Conservation (phyloP, 2,329 filamentous ascomycete genomes). For the Penicillium brasilianum region DNA sequence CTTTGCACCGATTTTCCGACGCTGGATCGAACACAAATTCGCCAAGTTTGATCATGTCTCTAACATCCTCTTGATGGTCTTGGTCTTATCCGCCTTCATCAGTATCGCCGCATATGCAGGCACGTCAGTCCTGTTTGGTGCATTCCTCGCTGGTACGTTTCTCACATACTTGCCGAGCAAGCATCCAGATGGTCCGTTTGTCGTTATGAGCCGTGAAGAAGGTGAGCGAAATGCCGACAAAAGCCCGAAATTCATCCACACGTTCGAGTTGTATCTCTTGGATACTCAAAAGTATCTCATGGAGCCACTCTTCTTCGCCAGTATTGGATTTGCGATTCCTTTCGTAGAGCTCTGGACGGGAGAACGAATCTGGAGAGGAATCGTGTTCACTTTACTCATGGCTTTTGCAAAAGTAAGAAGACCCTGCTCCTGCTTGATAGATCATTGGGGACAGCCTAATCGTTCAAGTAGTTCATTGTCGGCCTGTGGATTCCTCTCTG, state of each 20-base stretch:
- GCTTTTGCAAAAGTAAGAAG: constrained; percentile 34
- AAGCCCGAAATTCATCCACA: constrained; percentile 46
- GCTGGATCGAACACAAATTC: constrained; percentile 42
- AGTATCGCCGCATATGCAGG: constrained; percentile 44
- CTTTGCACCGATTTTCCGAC: constrained; percentile 46
- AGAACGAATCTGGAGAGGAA: constrained; percentile 38
- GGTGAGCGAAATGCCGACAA: constrained; percentile 41
- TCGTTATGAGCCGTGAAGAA: constrained; percentile 41
- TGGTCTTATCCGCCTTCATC: constrained; percentile 40
- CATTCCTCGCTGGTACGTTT: constrained; percentile 45
- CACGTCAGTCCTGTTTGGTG: constrained; percentile 47
- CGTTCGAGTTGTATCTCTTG: constrained; percentile 46
- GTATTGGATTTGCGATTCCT: constrained; percentile 41
- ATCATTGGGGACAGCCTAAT: background rate
- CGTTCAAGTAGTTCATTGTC: constrained; percentile 30
- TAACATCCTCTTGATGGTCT: constrained; percentile 43
- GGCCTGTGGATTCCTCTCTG: constrained; percentile 37
- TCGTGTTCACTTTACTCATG: constrained; percentile 39
- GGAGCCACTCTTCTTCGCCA: constrained; percentile 41
- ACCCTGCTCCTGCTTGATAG: too few relatives aligned
- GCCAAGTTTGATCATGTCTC: constrained; percentile 41
- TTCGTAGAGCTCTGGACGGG: constrained; percentile 42
- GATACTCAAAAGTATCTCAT: constrained; percentile 42
- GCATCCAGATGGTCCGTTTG: constrained; percentile 43
- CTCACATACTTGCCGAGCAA: constrained; percentile 45